Percentiles rank a stretch among this genome's conserved stretches.
Evolutionary conservation across 2,329 filamentous ascomycete species (phyloP).

Genomic region (Phyllosticta citribraziliensis): DNA sequence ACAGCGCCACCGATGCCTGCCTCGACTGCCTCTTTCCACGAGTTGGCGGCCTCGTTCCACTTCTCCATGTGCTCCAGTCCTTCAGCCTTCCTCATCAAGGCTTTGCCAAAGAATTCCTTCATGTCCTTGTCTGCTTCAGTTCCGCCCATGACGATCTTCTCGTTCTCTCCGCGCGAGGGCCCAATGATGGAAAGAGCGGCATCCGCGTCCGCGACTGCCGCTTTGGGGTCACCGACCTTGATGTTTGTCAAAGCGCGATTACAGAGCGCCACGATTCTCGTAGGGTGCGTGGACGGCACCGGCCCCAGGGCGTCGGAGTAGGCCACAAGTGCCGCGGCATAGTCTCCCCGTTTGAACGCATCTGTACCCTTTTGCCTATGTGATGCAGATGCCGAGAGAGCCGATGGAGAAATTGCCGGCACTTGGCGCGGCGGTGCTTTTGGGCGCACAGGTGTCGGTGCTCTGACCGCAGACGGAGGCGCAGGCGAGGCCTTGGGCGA

Average conservation of each 20-base stretch:
- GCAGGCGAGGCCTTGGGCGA: constrained; percentile 21
- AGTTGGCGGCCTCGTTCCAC: constrained; percentile 71
- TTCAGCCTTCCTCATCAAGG: constrained; percentile 87
- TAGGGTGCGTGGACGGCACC: constrained; percentile 68
- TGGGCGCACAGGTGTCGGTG: constrained; percentile 34
- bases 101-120: constrained; percentile 89
- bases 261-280: constrained; percentile 79
- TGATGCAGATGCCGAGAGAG: constrained; percentile 64
- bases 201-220: constrained; percentile 77
- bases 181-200: constrained; percentile 73
- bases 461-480: constrained; percentile 5
- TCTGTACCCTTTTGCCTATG: constrained; percentile 73
- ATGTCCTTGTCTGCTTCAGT: constrained; percentile 63
- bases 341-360: constrained; percentile 92
- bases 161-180: constrained; percentile 63
- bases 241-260: constrained; percentile 85
- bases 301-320: constrained; percentile 69
- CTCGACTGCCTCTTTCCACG: constrained; percentile 78
- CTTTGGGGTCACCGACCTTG: constrained; percentile 86
- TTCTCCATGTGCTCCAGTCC: constrained; percentile 91
- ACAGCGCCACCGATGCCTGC: constrained; percentile 75
- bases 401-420: constrained; percentile 58
- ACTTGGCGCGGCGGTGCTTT: constrained; percentile 48
- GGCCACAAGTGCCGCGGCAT: constrained; percentile 69
- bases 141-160: constrained; percentile 60